A percentile compares a stretch with the other conserved stretches of the same genome.
Conservation (phyloP, 1,284 basidiomycete species). For the Marasmius oreades region DNA sequence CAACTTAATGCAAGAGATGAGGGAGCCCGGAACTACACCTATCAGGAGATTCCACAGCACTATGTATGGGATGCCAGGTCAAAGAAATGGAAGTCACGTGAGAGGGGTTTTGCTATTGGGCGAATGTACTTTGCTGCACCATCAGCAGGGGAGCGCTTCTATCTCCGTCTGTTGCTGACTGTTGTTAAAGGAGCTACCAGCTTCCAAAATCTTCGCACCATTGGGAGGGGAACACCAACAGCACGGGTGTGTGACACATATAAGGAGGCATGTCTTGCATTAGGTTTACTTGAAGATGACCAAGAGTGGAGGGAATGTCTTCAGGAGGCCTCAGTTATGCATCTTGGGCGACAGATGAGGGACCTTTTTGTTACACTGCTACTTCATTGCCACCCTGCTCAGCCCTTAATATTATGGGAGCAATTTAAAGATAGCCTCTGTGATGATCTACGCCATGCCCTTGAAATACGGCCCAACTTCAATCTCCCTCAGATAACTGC, state of each 20-base stretch:
- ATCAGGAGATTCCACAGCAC: no score
- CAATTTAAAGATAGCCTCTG: conserved; percentile 32
- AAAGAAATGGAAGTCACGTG: no score
- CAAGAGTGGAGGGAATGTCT: conserved; percentile 39
- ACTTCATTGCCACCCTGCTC: no score
- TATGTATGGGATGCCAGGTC: no score
- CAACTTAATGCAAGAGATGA: no score
- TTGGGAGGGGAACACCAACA: no score
- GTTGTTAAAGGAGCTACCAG: conserved; percentile 32
- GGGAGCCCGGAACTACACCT: no score
- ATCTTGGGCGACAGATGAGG: no score
- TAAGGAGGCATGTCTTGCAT: conserved; percentile 34
- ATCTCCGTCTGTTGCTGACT: conserved; percentile 34
- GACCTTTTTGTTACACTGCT: no score
- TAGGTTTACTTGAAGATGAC: conserved; percentile 42
- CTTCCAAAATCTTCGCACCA: conserved; percentile 30
- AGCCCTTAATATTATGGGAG: conserved; percentile 34
- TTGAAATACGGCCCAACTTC: conserved; percentile 17
- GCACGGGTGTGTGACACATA: conserved; percentile 26
- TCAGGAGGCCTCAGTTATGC: no score
- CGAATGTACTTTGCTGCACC: no score
- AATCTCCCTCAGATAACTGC: conserved; percentile 15
- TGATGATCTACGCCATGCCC: conserved; percentile 31
- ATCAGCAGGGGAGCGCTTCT: conserved; percentile 35
- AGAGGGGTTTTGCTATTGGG: no score